Base-by-base conservation (phyloP, 1,284 basidiomycete genomes). In the Thelephora terrestris region DNA sequence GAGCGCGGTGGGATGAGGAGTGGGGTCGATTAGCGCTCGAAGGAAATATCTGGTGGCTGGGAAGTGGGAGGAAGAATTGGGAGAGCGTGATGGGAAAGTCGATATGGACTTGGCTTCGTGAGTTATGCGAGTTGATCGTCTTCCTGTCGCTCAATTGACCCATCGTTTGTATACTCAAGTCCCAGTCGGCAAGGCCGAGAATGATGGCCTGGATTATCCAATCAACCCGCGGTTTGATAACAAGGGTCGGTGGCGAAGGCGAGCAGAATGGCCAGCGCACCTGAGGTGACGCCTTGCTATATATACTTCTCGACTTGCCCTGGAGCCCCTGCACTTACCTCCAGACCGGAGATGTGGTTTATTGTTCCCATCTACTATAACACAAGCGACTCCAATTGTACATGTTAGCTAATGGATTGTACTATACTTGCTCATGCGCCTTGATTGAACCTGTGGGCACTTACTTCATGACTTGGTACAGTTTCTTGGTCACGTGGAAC, bases 21-120 rank as follows among this genome's bases (percentile, higher is more conserved):
- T 93, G 89, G 89, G 91, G 91, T 0, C 59, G 68, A 23, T 70
- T 84, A 2, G 71, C 73, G 5, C 74, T 64, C 20, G 89, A 93
- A 58, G 91, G 85, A 0, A 85, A 93, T 61, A 64, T 91, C 4
- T 95, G 90, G 90, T 93, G 87, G 86, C 65, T 82, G 34, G 91
- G 81, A 14, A 75, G 71, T 55, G 53, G 53, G 38, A 60, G 70
- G 18, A 64, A 63, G 36, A 88, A 84, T 54, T 92, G 86, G 86
- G 74, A 76, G 56, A 73, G 76, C 47, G 79, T 83, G 23, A 91
- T 93, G 85, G 90, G 90, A 5, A 60, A 58, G 37, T 71, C 66
- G 50, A 62, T 65, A 49, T 71, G 73, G 62, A 75, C 77, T 23
- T 91, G 89, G 89, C 70, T 91, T 53, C 63, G 85, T 88, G 61